Percentiles rank a stretch among this genome's conserved stretches.
Conservation (phyloP, 768 basidiomycete genomes). For the Podaxis sp. region DNA sequence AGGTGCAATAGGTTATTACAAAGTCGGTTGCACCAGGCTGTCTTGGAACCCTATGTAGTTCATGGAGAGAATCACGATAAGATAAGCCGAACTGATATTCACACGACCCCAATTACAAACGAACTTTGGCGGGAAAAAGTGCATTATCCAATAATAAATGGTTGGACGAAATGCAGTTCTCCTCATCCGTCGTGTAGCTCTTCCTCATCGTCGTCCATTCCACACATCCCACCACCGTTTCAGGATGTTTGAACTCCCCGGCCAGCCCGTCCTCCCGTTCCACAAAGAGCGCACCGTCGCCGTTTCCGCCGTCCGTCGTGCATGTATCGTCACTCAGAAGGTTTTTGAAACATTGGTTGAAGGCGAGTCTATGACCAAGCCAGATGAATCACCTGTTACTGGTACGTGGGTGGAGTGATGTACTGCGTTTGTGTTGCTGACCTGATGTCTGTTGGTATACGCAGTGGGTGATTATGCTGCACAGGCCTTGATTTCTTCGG, state of each 20-base stretch:
- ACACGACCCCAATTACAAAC: background rate
- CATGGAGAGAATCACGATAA: background rate
- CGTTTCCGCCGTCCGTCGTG: conserved; percentile 81
- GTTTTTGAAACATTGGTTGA: conserved; percentile 85
- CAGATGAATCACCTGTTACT: conserved; percentile 90
- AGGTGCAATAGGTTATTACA: too few relatives aligned
- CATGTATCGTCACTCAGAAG: conserved; percentile 76
- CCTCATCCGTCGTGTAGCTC: background rate
- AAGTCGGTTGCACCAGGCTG: too few relatives aligned
- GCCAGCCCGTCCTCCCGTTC: background rate
- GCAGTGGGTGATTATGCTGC: conserved; percentile 92
- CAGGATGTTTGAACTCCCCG: background rate
- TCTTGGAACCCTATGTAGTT: background rate
- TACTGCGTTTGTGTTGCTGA: background rate
- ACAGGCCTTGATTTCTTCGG: conserved; percentile 85
- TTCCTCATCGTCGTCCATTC: background rate
- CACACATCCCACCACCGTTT: background rate
- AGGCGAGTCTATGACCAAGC: conserved; percentile 84
- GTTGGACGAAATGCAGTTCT: background rate
- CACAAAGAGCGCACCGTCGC: conserved; percentile 44
- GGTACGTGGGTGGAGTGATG: conserved; percentile 34
- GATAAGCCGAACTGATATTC: background rate
- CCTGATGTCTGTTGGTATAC: background rate
- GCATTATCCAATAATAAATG: background rate
- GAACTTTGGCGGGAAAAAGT: background rate